Base-by-base conservation (phyloP, 1,284 basidiomycete species). In the Pseudozyma pruni region DNA sequence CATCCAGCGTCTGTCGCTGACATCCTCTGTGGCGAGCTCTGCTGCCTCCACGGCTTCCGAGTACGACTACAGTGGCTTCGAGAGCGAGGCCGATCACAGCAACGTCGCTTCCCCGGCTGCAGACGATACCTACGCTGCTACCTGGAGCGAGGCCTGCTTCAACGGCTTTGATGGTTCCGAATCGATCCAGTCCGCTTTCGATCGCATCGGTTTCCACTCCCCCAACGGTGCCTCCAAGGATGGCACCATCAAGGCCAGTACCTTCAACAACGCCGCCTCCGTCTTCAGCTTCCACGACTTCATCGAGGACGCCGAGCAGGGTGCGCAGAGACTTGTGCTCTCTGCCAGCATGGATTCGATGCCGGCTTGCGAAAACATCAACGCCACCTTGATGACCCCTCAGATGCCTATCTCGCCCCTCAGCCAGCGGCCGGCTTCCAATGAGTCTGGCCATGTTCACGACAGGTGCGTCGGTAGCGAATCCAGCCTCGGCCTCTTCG, bases 271-370 rank as follows among this genome's bases (percentile, higher is more conserved):
- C 39, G 37, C 34, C 2, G n/a, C 37, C 7, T 13, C 43, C 62
- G 62, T 50, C 32, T 76, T 78, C 37, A 70, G 64, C 60, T 64
- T 78, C 51, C 52, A 67, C 48, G 76, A 78, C 2, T 78, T 78
- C 53, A 76, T 78, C 55, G 66, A 76, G 33, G 68, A 72, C 41
- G 41, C 48, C 20, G 38, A 54, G 16, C 57, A 60, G 13, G 14
- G 25, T 11, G 54, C 37, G 32, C 20, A 33, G 50, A 61, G 33
- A 25, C 29, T 46, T 10, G 5, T 20, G 32, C 31, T 16, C 20
- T 34, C 43, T 25, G 51, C 42, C 32, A 52, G 39, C 31, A 19
- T 45, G 14, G 55, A 32, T 31, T 35, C 47, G 29, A 35, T 51
- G 31, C 23, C 23, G 17, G 48, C 55, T 22, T 25, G 13, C 31